Percentiles rank a stretch among this genome's conserved stretches.
Conservation (phyloP, 2,329 filamentous ascomycete genomes). For the Grosmannia serpens region DNA sequence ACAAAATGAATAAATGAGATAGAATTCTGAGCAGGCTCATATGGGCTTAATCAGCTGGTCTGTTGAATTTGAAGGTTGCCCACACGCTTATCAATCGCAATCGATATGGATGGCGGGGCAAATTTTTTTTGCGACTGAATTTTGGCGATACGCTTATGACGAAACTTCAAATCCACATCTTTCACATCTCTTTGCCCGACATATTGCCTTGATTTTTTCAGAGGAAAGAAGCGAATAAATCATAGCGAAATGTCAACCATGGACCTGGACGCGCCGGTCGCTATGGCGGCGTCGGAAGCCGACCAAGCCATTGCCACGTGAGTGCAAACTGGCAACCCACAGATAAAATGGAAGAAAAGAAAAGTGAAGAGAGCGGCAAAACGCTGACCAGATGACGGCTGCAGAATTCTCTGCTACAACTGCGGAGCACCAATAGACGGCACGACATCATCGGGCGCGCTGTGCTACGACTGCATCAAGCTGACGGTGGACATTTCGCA, state of each 20-base stretch:
- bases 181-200: neutral
- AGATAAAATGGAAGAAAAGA: neutral
- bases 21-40: too few relatives aligned
- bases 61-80: neutral
- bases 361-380: neutral
- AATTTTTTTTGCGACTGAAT: slow-evolving; percentile 7
- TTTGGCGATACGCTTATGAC: neutral
- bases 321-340: slow-evolving; percentile 5
- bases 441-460: slow-evolving; percentile 70
- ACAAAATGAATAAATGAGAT: neutral
- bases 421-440: slow-evolving; percentile 94
- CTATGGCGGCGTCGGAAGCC: slow-evolving; percentile 16
- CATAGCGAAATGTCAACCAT: slow-evolving; percentile 13
- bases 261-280: slow-evolving; percentile 21
- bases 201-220: neutral
- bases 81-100: slow-evolving; percentile 6
- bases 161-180: neutral
- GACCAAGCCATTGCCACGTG: slow-evolving; percentile 21
- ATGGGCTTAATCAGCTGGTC: neutral
- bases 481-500: slow-evolving; percentile 86
- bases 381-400: neutral
- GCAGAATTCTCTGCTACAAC: slow-evolving; percentile 92
- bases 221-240: neutral
- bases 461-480: slow-evolving; percentile 94
- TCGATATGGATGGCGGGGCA: slow-evolving; percentile 8